Percentiles rank a stretch among this genome's conserved stretches.
Evolutionary conservation across 2,329 filamentous ascomycete species (phyloP).

Genomic region (Xylaria sp.): DNA sequence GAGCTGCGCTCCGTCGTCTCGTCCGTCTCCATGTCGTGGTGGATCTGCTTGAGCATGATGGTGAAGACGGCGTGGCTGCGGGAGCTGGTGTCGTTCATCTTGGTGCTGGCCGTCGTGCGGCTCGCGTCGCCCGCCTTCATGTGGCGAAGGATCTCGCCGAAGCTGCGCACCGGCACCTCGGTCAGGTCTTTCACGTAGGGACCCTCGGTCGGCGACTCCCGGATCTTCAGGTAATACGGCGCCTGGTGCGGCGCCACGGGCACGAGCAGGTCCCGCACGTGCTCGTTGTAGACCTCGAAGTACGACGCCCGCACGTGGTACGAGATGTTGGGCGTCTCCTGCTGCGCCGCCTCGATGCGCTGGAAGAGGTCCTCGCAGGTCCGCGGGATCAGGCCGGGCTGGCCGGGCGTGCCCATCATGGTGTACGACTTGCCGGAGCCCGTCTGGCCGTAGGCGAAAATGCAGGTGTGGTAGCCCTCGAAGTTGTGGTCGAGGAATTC

Average conservation of each 20-base stretch:
- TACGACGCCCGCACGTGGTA: conserved; percentile 98
- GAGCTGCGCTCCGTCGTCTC: conserved; percentile 95
- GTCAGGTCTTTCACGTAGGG: conserved; percentile 97
- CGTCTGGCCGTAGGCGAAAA: conserved; percentile 97
- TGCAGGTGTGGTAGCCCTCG: conserved; percentile 98
- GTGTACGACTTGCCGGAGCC: conserved; percentile 98
- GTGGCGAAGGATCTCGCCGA: conserved; percentile 82
- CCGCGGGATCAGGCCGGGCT: conserved; percentile 88
- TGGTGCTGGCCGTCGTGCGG: conserved; percentile 88
- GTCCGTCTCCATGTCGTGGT: conserved; percentile 95
- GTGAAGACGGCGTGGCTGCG: conserved; percentile 98
- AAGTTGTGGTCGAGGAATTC: conserved; percentile 99
- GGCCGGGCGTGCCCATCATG: conserved; percentile 87
- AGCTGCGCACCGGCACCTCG: conserved; percentile 86
- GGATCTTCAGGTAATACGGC: conserved; percentile 93
- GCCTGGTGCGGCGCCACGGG: conserved; percentile 70
- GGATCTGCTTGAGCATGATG: conserved; percentile 96
- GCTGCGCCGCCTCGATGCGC: conserved; percentile 76
- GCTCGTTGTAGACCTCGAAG: conserved; percentile 99
- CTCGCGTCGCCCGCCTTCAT: conserved; percentile 90
- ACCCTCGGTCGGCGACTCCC: conserved; percentile 91
- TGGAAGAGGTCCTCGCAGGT: conserved; percentile 97
- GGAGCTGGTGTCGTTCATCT: conserved; percentile 99
- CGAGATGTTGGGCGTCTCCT: conserved; percentile 86
- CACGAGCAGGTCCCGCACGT: conserved; percentile 90